A percentile compares a stretch with the other conserved stretches of the same genome.
Evolutionary conservation across 73 alveolate genomes (phyloP).

Genomic region (Paramecium bursaria): DNA sequence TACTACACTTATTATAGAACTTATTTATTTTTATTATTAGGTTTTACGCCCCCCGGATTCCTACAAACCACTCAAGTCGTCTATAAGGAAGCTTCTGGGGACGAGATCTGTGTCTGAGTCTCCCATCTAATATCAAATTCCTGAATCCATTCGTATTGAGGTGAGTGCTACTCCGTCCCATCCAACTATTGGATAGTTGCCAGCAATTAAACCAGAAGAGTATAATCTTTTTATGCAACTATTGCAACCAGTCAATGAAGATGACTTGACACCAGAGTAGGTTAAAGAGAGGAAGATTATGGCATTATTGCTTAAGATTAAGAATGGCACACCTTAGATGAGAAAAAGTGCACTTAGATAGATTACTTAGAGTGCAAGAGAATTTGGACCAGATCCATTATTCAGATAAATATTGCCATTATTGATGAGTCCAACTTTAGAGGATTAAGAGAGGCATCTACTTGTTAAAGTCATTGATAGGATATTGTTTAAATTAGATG

Average conservation of each 20-base stretch:
- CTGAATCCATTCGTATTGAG: constrained; percentile 70
- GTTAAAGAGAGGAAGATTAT: constrained; percentile 80
- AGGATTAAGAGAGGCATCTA: constrained; percentile 86
- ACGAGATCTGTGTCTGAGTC: constrained; percentile 11
- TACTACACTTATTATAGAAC: background rate
- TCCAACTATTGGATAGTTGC: constrained; percentile 66
- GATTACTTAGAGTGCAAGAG: constrained; percentile 84
- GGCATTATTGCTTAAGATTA: constrained; percentile 77
- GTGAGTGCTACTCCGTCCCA: constrained; percentile 60
- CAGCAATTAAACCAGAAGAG: constrained; percentile 84
- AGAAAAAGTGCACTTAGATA: constrained; percentile 83
- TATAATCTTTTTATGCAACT: constrained; percentile 76
- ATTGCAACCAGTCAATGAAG: constrained; percentile 79
- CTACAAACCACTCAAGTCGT: constrained; percentile 62
- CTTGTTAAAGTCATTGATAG: constrained; percentile 96
- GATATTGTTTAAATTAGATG: constrained; percentile 92
- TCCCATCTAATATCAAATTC: constrained; percentile 64
- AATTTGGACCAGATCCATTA: constrained; percentile 84
- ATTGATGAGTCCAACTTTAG: constrained; percentile 86
- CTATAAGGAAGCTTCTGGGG: constrained; percentile 15
- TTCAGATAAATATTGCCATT: constrained; percentile 83
- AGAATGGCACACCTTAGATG: constrained; percentile 85
- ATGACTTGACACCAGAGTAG: constrained; percentile 77
- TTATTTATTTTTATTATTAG: constrained; percentile 15
- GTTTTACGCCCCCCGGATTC: constrained; percentile 63